Base-by-base conservation (phyloP, 768 basidiomycete species). In the Trametes villosa region DNA sequence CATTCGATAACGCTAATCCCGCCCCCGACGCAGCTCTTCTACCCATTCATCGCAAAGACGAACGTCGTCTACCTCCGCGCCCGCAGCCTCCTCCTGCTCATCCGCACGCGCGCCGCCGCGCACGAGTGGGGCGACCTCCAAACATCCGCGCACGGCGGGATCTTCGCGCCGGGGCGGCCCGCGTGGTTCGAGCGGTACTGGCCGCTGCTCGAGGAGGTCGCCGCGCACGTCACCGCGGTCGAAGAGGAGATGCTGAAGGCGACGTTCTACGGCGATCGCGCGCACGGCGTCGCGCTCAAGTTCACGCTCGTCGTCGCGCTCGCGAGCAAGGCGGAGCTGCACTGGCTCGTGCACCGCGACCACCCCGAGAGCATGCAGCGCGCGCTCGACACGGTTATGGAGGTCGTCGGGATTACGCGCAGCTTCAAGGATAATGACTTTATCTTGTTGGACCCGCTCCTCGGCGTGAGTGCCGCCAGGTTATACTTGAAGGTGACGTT, bases 401-500 rank as follows among this genome's bases (percentile, higher is more conserved):
- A 67, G 53, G 62, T 71, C 42, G 65, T 71, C 33, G 59, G 57
- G 46, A 55, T 69, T 41, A 68, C 68, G 15, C 65, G 62, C 50
- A 57, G 61, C 20, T 60, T 71, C 52, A 58, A 65, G 56, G 70
- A 67, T 34, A 66, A 67, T 24, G 69, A 69, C 45, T 68, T 65
- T 47, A 60, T 60, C 33, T 47, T 69, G 44, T 57, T 70, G 6
- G 69, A 69, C 29, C 71, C 67, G 18, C 50, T 68, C 9, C 54
- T 70, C 9, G 71, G 67, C 49, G 68, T 69, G 53, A 24, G 65
- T 56, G 1, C 1, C n/a, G 31, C 9, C 11, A 2, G 20, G 30
- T 11, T 30, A 4, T 30, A 17, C 15, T 7, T 33, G 40, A 20
- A 36, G 5, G 3, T 22, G 38, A 42, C 30, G 13, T 30, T 52